Evolutionary conservation across 306 rosid genomes (phyloP).

Genomic region (Carpinus fangiana): DNA sequence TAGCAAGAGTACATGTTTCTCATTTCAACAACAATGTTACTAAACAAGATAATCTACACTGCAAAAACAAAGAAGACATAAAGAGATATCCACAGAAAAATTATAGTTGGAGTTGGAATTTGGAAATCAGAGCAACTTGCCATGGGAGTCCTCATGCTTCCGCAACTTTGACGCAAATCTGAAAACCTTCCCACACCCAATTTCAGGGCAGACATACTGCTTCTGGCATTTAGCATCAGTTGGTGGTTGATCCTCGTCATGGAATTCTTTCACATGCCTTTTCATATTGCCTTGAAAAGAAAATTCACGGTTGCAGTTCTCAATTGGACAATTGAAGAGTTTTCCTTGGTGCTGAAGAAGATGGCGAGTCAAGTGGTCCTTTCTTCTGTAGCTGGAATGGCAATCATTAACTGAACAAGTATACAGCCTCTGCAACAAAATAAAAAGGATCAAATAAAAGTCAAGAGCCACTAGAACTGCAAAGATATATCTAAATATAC

Average conservation of each 20-base stretch:
- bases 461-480: background rate
- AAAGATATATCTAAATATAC: background rate
- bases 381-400: conserved; percentile 74
- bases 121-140: conserved; percentile 30
- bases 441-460: background rate
- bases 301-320: conserved; percentile 58
- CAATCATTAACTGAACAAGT: conserved; percentile 62
- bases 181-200: conserved; percentile 76
- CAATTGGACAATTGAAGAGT: conserved; percentile 63
- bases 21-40: background rate
- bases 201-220: conserved; percentile 59
- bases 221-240: conserved; percentile 27
- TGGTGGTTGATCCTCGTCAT: conserved; percentile 36
- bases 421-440: conserved; percentile 64
- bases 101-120: background rate
- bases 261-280: conserved; percentile 62
- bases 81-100: background rate
- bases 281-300: conserved; percentile 45
- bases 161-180: conserved; percentile 51
- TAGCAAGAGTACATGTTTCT: background rate
- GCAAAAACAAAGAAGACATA: background rate
- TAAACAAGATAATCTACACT: background rate
- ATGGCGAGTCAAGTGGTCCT: conserved; percentile 91
- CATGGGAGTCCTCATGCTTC: conserved; percentile 78
- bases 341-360: conserved; percentile 67